Percentiles rank a stretch among this genome's conserved stretches.
Conservation (phyloP, 2,329 filamentous ascomycete genomes). For the Colletotrichum destructivum region DNA sequence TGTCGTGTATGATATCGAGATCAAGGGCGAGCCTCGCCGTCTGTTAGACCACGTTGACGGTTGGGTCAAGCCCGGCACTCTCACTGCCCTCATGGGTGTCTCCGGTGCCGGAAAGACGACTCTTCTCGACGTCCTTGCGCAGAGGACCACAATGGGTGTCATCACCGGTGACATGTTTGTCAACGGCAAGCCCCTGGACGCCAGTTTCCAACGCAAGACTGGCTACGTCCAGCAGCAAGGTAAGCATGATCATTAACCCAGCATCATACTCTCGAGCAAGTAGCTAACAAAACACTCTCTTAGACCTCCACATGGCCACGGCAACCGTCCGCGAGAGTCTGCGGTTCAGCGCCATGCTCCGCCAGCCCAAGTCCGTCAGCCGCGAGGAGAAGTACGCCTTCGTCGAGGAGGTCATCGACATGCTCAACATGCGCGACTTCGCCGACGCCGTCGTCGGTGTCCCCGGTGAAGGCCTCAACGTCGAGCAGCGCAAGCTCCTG, state of each 20-base stretch:
- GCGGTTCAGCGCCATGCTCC: slow-evolving; percentile 69
- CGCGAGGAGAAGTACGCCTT: slow-evolving; percentile 72
- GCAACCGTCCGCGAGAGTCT: slow-evolving; percentile 70
- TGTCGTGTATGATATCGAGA: slow-evolving; percentile 79
- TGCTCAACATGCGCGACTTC: slow-evolving; percentile 78
- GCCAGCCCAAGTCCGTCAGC: slow-evolving; percentile 68
- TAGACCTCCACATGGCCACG: slow-evolving; percentile 70
- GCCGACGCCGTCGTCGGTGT: slow-evolving; percentile 76
- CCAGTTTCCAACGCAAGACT: slow-evolving; percentile 75
- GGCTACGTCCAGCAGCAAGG: slow-evolving; percentile 79
- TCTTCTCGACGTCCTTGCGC: slow-evolving; percentile 58
- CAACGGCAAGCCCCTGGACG: slow-evolving; percentile 70
- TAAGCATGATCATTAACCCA: slow-evolving; percentile 35
- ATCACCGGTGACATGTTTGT: slow-evolving; percentile 78
- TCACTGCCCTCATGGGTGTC: slow-evolving; percentile 84
- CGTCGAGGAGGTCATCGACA: slow-evolving; percentile 75
- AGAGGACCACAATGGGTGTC: slow-evolving; percentile 72
- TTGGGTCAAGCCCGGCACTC: slow-evolving; percentile 90
- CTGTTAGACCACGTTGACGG: slow-evolving; percentile 86
- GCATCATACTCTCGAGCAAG: background rate
- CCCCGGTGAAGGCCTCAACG: slow-evolving; percentile 72
- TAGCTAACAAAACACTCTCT: slow-evolving; percentile 7
- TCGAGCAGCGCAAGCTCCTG: slow-evolving; percentile 74
- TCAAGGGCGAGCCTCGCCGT: slow-evolving; percentile 80
- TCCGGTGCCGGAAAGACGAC: slow-evolving; percentile 63